phyloP scores from a whole-genome alignment of 2,329 filamentous ascomycete species.

The Sphaceloma murrayae region DNA sequence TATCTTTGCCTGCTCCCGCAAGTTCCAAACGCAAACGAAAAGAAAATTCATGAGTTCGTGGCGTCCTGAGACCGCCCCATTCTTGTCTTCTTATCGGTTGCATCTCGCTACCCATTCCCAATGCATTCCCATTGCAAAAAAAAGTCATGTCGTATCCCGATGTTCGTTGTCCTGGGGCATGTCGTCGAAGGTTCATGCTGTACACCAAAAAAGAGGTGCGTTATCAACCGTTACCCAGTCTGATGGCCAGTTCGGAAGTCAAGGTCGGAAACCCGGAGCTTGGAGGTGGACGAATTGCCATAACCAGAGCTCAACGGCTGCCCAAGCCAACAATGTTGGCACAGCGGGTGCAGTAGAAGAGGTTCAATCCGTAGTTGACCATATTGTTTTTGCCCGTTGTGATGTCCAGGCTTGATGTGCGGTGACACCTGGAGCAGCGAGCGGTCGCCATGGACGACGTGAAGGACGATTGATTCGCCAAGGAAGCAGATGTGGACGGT shows the following conservation, averaged over 20 bases:
- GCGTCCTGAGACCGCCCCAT: no score
- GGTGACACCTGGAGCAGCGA: conserved; percentile 30
- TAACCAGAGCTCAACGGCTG: conserved; percentile 21
- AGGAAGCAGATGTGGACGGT: background rate
- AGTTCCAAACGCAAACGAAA: no score
- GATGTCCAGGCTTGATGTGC: conserved; percentile 28
- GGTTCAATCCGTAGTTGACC: conserved; percentile 30
- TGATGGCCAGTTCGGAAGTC: background rate
- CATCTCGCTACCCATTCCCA: no score
- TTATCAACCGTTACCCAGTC: conserved; percentile 2
- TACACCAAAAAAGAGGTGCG: background rate
- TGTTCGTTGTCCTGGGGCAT: no score
- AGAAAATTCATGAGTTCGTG: no score
- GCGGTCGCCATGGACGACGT: conserved; percentile 21
- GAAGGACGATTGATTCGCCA: background rate
- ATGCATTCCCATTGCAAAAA: no score
- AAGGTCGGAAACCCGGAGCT: background rate
- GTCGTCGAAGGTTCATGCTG: no score
- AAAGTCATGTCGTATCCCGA: no score
- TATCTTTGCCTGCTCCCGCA: no score
- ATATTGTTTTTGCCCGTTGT: conserved; percentile 30
- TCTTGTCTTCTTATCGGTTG: no score
- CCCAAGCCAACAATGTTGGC: conserved; percentile 29
- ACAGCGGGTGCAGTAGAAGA: conserved; percentile 31
- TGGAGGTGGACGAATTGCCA: background rate